Evolutionary conservation across 2,329 filamentous ascomycete genomes (phyloP), one percentile per base, ranked within the genome.

Genomic region (Xylariaceae sp.): DNA sequence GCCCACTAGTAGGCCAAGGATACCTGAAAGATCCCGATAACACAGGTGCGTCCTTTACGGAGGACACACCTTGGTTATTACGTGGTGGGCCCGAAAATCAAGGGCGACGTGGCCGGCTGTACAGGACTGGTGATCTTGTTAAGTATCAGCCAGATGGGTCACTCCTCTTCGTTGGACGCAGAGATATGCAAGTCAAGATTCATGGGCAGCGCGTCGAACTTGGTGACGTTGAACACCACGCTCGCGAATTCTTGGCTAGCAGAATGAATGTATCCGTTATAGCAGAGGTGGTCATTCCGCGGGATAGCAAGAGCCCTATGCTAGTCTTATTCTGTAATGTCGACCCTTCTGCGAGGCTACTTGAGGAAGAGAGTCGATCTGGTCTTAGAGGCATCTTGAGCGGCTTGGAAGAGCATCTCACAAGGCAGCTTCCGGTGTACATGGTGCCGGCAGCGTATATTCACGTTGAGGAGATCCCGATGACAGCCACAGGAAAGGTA

Each of bases 1-100:
- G 64, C 3, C 74, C 74, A 16, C 67, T 69, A 7, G 68, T 78
- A 43, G 74, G 74, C 40, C 66, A 71, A 49, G 74, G 74, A 50
- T 78, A 78, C 51, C 62, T 74, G 29, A 74, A 75, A 53, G 72
- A 76, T 19, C 67, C 64, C 1, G 63, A 70, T 52, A 75, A 75
- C 54, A 77, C 75, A 0, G 66, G 67, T 20, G 73, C 73, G 23
- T 67, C 69, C 0, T 77, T 77, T 46, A 71, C 77, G 43, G 67
- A 68, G 40, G 65, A 73, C 46, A 74, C 71, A 23, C 57, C 52
- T 3, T 76, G 72, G 72, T 56, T 66, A 3, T 64, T 59, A 23
- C 12, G 20, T 12, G 41, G 41, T 9, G 4, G 4, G 23, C 4
- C 23, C 23, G 23, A 9, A 4, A 4, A 26, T 9, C 23, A 26